A percentile compares a stretch with the other conserved stretches of the same genome.
phyloP scores from a whole-genome alignment of 1,139 yeast species.

The Candida labiduridarum region DNA sequence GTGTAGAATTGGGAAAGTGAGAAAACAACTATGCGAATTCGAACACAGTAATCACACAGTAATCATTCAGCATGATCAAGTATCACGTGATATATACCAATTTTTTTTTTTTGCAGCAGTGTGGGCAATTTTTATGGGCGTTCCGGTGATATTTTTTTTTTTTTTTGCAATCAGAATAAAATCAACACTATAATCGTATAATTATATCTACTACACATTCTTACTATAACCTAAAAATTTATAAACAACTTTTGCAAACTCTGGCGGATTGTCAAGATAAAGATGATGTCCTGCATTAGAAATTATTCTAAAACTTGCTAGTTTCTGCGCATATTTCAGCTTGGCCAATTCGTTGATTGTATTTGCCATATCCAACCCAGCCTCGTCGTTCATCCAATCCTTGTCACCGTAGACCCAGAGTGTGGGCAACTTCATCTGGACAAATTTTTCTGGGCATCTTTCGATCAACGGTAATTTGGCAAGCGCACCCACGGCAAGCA shows the following conservation, averaged over 20 bases:
- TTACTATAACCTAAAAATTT: slow-evolving; percentile 29
- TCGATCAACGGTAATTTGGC: slow-evolving; percentile 48
- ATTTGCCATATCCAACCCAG: slow-evolving; percentile 42
- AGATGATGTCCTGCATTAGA: slow-evolving; percentile 75
- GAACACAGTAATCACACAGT: too few relatives aligned
- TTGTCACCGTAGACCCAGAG: slow-evolving; percentile 50
- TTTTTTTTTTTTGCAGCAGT: too few relatives aligned
- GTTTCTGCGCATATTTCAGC: slow-evolving; percentile 15
- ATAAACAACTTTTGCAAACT: slow-evolving; percentile 37
- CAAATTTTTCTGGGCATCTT: slow-evolving; percentile 42
- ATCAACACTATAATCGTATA: too few relatives aligned
- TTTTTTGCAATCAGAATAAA: too few relatives aligned
- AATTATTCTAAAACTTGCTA: slow-evolving; percentile 46
- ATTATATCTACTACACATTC: too few relatives aligned
- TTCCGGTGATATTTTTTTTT: too few relatives aligned
- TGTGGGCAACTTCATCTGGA: slow-evolving; percentile 42
- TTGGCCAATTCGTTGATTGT: slow-evolving; percentile 41
- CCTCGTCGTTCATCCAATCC: slow-evolving; percentile 52
- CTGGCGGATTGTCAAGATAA: slow-evolving; percentile 67
- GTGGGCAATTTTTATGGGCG: too few relatives aligned
- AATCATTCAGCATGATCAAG: too few relatives aligned
- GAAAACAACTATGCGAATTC: too few relatives aligned
- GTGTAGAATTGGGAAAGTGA: too few relatives aligned
- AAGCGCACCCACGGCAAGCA: slow-evolving; percentile 42
- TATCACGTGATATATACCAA: too few relatives aligned